Evolutionary conservation across 768 basidiomycete species (phyloP), one percentile per base, ranked within the genome.

Genomic region (Trametes cubensis): DNA sequence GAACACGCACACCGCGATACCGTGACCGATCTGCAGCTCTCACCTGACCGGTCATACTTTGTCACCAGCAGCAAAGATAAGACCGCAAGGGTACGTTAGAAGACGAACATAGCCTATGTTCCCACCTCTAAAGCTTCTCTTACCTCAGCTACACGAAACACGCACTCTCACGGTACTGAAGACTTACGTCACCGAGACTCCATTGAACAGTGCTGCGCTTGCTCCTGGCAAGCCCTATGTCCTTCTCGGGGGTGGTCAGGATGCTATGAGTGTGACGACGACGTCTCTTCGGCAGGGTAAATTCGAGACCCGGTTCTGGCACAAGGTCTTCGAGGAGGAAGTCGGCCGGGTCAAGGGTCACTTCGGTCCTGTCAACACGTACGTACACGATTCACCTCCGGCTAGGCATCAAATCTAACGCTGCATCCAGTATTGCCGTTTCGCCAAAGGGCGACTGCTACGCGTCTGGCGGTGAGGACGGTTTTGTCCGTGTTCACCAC

Each of bases 221-320:
- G 84, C 94, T 4, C 92, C 92, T 7, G 81, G 82, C 60, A 84
- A 87, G 68, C 96, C 95, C 51, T 98, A 95, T 71, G 92, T 95
- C 45, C 83, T 98, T 34, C 80, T 97, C 23, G 97, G 97, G 46
- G 96, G 97, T 74, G 97, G 97, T 45, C 97, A 98, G 76, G 96
- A 97, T 73, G 97, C 97, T 4, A 96, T 94, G 94, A 87, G 80
- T 70, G 97, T 98, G 53, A 98, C 97, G 15, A 98, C 94, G 8
- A 98, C 96, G 0, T 94, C 94, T 2, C 70, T 86, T 23, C 86
- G 97, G 54, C 93, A 97, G 74, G 97, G 96, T 21, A 97, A 98
- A 76, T 99, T 99, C 74, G 97, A 98, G 78, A 93, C 94, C 13
- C 83, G 95, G 41, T 98, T 99, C 79, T 98, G 95, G 94, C 96